A percentile compares a stretch with the other conserved stretches of the same genome.
phyloP scores from a whole-genome alignment of 2,329 filamentous ascomycete genomes.

The Biscogniauxia mediterranea region DNA sequence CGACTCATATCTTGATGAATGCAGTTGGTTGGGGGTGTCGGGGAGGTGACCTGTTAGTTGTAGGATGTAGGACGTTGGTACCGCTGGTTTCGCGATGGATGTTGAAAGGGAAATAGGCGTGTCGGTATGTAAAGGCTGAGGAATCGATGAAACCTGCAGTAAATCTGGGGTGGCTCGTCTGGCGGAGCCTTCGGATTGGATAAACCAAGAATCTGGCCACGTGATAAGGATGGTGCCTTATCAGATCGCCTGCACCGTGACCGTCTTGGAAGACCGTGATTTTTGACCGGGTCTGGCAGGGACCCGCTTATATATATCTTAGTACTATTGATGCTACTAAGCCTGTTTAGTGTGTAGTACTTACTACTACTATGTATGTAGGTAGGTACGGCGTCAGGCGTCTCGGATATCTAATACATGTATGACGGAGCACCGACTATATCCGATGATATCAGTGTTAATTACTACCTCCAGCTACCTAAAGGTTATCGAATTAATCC shows the following conservation, averaged over 20 bases:
- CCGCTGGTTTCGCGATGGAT: slow-evolving; percentile 16
- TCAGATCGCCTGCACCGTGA: background rate
- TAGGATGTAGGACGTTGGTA: slow-evolving; percentile 20
- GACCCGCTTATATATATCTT: background rate
- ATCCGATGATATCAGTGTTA: too few species aligned
- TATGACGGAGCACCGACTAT: too few species aligned
- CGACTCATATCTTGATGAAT: slow-evolving; percentile 84
- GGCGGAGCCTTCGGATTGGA: background rate
- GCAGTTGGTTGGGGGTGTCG: slow-evolving; percentile 17
- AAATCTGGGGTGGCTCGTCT: background rate
- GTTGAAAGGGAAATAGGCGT: slow-evolving; percentile 6
- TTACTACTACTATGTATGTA: too few species aligned
- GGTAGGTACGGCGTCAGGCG: too few species aligned
- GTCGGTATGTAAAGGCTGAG: background rate
- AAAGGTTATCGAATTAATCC: too few species aligned
- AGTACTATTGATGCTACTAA: too few species aligned
- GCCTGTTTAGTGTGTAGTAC: too few species aligned
- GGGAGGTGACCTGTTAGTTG: slow-evolving; percentile 14
- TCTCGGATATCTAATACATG: too few species aligned
- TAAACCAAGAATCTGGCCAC: slow-evolving; percentile 1
- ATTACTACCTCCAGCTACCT: too few species aligned
- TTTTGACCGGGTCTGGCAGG: background rate
- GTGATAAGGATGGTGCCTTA: background rate
- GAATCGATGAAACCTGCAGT: background rate
- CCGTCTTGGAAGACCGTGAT: background rate